Evolutionary conservation across 441 rosid species (phyloP).

Genomic region (Erysimum cheiri): DNA sequence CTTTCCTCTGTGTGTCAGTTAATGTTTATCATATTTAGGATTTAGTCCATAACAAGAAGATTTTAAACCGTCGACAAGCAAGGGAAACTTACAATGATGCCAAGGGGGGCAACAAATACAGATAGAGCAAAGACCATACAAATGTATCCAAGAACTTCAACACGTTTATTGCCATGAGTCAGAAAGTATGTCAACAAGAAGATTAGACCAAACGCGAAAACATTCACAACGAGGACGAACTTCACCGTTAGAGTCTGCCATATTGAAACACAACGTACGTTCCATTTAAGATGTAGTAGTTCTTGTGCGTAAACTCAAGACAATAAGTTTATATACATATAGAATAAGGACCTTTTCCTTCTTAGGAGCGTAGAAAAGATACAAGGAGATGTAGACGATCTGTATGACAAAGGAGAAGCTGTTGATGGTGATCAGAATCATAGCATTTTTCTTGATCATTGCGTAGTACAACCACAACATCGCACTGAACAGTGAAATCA

Average conservation of each 20-base stretch:
- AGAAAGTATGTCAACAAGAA: slow-evolving; percentile 52
- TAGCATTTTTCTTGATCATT: slow-evolving; percentile 50
- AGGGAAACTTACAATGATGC: slow-evolving; percentile 52
- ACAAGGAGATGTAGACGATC: slow-evolving; percentile 54
- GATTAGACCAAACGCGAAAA: slow-evolving; percentile 64
- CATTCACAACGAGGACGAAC: slow-evolving; percentile 55
- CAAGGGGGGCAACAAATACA: slow-evolving; percentile 79
- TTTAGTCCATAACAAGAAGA: neutral
- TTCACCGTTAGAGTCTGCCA: slow-evolving; percentile 61
- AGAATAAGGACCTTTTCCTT: slow-evolving; percentile 56
- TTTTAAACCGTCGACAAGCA: neutral
- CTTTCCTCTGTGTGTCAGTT: slow-evolving; percentile 62
- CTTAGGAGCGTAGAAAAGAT: slow-evolving; percentile 68
- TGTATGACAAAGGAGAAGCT: slow-evolving; percentile 56
- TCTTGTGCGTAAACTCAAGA: slow-evolving; percentile 6
- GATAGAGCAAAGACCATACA: slow-evolving; percentile 67
- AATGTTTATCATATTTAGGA: neutral
- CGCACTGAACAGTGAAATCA: slow-evolving; percentile 76
- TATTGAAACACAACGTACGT: neutral
- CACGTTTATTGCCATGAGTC: slow-evolving; percentile 47
- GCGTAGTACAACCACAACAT: slow-evolving; percentile 92
- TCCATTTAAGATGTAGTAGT: neutral
- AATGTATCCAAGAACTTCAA: slow-evolving; percentile 73
- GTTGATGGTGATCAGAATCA: slow-evolving; percentile 75
- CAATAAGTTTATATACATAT: neutral